Percentiles rank a stretch among this genome's conserved stretches.
Conservation (phyloP, 1,139 yeast species). For the Debaryomyces sp. region DNA sequence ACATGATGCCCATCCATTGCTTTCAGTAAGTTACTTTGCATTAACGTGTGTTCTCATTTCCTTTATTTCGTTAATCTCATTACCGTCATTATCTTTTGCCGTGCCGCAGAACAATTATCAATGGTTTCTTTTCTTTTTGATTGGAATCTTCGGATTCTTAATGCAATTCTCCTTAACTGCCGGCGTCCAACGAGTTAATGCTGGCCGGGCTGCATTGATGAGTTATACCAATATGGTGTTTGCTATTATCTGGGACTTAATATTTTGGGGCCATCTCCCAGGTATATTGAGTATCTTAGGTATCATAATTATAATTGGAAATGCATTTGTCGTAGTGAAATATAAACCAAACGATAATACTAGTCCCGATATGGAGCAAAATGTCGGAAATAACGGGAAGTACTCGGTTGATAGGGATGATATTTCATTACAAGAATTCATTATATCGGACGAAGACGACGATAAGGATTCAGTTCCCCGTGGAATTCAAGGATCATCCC, state of each 20-base stretch:
- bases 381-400: conserved; percentile 13
- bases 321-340: conserved; percentile 63
- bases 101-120: conserved; percentile 61
- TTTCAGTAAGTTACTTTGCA: conserved; percentile 79
- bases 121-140: conserved; percentile 61
- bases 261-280: conserved; percentile 75
- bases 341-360: conserved; percentile 40
- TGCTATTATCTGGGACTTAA: conserved; percentile 76
- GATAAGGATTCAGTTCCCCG: conserved; percentile 5
- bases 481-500: not conserved
- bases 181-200: conserved; percentile 81
- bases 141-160: conserved; percentile 79
- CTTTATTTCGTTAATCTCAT: conserved; percentile 50
- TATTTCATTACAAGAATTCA: conserved; percentile 29
- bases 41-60: conserved; percentile 60
- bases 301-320: conserved; percentile 62
- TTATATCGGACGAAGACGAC: conserved; percentile 29
- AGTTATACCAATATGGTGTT: conserved; percentile 75
- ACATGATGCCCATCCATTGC: conserved; percentile 72
- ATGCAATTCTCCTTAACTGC: conserved; percentile 81
- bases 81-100: conserved; percentile 63
- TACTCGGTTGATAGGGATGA: conserved; percentile 13
- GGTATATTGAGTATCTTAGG: conserved; percentile 71
- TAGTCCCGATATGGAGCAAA: conserved; percentile 19
- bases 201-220: conserved; percentile 77